phyloP scores from a whole-genome alignment of 2,329 filamentous ascomycete species.

The Thermothelomyces thermophilus region DNA sequence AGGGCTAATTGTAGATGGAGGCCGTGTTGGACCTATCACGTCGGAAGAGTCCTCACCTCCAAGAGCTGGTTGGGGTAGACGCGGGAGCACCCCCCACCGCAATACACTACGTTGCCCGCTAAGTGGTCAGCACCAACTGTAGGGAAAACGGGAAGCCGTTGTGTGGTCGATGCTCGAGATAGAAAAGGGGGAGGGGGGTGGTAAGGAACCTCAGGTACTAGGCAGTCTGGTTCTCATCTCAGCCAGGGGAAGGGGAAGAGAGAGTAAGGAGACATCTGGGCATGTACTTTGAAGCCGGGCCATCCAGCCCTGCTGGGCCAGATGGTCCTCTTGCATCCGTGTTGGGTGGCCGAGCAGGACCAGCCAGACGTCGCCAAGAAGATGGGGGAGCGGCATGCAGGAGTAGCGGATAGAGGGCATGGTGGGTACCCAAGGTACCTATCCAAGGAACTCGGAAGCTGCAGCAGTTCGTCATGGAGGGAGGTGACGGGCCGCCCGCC shows the following conservation, averaged over 20 bases:
- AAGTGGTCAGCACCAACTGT: neutral
- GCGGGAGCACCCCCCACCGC: slow-evolving; percentile 6
- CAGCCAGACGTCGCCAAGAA: slow-evolving; percentile 7
- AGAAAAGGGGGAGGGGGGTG: no score
- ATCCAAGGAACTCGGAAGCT: neutral
- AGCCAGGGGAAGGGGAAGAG: neutral
- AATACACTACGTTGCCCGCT: neutral
- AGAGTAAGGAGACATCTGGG: neutral
- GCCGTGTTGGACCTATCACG: slow-evolving; percentile 7
- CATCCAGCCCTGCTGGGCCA: slow-evolving; percentile 3
- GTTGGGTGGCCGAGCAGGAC: neutral
- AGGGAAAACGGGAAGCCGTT: neutral
- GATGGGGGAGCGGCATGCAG: neutral
- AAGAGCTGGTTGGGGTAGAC: neutral
- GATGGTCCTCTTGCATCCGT: neutral
- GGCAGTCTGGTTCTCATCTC: slow-evolving; percentile 9
- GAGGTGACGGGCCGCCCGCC: neutral
- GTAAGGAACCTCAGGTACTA: slow-evolving; percentile 9
- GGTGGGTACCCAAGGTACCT: neutral
- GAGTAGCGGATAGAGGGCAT: neutral
- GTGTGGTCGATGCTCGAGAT: neutral
- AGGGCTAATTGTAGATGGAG: slow-evolving; percentile 1
- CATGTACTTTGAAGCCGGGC: no score
- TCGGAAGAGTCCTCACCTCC: slow-evolving; percentile 1
- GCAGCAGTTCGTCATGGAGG: slow-evolving; percentile 4